These are phyloP conservation scores for Cladosporium cucumerinum DNA, from an alignment of 2,329 filamentous ascomycete species.

Conservation along the genomic window DNA sequence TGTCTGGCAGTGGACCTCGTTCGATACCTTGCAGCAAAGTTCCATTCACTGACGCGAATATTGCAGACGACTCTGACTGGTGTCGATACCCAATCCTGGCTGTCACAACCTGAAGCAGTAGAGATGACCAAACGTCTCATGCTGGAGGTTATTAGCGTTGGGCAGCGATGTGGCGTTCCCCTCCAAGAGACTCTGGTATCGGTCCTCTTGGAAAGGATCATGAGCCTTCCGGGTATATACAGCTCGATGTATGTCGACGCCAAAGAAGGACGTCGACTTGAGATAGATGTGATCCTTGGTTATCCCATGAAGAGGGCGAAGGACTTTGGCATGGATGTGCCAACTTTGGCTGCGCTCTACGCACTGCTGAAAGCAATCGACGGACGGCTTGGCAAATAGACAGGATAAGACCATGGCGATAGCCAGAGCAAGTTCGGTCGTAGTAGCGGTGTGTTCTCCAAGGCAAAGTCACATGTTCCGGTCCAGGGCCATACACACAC, in stretches of 20 bases:
- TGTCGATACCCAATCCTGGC: constrained; percentile 43
- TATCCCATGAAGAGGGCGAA: constrained; percentile 40
- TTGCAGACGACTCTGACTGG: constrained; percentile 40
- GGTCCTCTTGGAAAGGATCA: constrained; percentile 38
- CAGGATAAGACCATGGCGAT: background rate
- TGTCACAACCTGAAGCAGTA: constrained; percentile 41
- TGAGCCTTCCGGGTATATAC: constrained; percentile 39
- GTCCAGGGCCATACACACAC: background rate
- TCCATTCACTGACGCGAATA: background rate
- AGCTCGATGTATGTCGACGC: constrained; percentile 48
- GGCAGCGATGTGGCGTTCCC: constrained; percentile 37
- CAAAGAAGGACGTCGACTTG: constrained; percentile 41
- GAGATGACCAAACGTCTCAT: constrained; percentile 41
- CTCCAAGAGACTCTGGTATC: constrained; percentile 39
- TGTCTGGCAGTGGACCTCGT: background rate
- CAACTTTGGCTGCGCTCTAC: constrained; percentile 41
- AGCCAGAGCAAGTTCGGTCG: background rate
- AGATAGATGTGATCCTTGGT: constrained; percentile 48
- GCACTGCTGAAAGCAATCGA: constrained; percentile 30
- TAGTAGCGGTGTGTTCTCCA: background rate
- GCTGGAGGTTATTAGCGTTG: constrained; percentile 44
- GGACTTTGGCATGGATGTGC: constrained; percentile 40
- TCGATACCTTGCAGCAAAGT: no score
- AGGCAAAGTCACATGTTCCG: background rate
- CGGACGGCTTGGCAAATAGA: constrained; percentile 20